A percentile compares a stretch with the other conserved stretches of the same genome.
phyloP scores from a whole-genome alignment of 768 basidiomycete species.

The Hemileccinum impolitum region DNA sequence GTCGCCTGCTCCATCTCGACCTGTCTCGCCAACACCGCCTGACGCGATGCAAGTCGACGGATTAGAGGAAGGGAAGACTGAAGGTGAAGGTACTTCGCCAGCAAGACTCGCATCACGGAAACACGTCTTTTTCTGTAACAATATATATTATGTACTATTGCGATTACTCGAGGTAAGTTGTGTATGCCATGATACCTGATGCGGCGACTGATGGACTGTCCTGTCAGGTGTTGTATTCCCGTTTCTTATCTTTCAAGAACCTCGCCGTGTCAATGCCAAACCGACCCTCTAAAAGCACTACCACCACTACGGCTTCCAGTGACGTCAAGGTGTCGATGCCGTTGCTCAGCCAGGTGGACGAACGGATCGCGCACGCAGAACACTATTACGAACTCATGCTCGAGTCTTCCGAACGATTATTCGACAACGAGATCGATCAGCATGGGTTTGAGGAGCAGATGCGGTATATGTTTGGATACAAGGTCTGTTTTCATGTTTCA shows the following conservation, averaged over 20 bases:
- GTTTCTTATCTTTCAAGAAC: slow-evolving; percentile 77
- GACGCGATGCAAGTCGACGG: slow-evolving; percentile 39
- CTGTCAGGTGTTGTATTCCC: slow-evolving; percentile 72
- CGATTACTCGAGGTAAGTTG: slow-evolving; percentile 78
- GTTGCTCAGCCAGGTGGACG: slow-evolving; percentile 29
- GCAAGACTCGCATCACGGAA: slow-evolving; percentile 40
- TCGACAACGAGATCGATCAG: slow-evolving; percentile 90
- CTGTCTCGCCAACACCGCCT: slow-evolving; percentile 56
- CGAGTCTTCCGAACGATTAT: slow-evolving; percentile 83
- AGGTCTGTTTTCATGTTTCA: slow-evolving; percentile 40
- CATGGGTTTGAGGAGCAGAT: slow-evolving; percentile 87
- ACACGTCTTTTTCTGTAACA: slow-evolving; percentile 82
- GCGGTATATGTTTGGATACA: slow-evolving; percentile 81
- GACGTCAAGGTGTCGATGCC: slow-evolving; percentile 30
- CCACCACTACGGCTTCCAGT: slow-evolving; percentile 15
- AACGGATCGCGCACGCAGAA: slow-evolving; percentile 44
- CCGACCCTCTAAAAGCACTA: slow-evolving; percentile 10
- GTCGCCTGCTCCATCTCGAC: slow-evolving; percentile 55
- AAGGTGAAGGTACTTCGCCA: slow-evolving; percentile 14
- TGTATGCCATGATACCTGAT: neutral
- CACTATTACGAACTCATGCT: slow-evolving; percentile 83
- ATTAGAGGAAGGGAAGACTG: slow-evolving; percentile 26
- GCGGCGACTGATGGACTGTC: slow-evolving; percentile 1
- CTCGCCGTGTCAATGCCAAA: slow-evolving; percentile 49
- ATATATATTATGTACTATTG: slow-evolving; percentile 80